Base-by-base conservation (phyloP, 768 basidiomycete genomes). In the Trametes gibbosa region DNA sequence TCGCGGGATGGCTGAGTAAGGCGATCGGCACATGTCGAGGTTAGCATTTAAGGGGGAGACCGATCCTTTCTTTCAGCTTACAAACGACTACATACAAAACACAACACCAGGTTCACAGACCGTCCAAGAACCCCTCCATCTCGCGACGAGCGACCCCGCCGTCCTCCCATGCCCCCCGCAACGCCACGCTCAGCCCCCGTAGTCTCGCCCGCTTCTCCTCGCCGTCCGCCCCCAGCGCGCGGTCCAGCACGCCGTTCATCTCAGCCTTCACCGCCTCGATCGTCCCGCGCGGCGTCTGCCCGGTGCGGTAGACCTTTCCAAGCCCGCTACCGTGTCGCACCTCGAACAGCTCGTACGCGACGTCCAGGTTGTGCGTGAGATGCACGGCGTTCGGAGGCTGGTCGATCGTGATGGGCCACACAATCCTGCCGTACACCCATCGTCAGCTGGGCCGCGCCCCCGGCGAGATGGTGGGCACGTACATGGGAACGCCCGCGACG, bases 261-360 rank as follows among this genome's bases (percentile, higher is more conserved):
- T 72, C 71, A 1, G n/a, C 46, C 17, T 54, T 42, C 17, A 69
- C 45, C 2, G 69, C 67, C 13, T 65, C 67, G n/a, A 66, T 7
- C 1, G 69, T 69, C 0, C 68, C 68, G n/a, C 59, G 50, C 5
- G 60, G 65, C 46, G 57, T 59, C n/a, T 61, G 49, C 1, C 63
- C 64, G 10, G 59, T 56, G 46, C 46, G 47, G 24, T 19, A 29
- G n/a, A 56, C 13, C 3, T 35, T 16, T 14, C 46, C 54, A 12
- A 25, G 47, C 6, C 65, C 65, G 6, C 56, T 62, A 25, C 69
- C 46, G 46, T 39, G 34, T 14, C 54, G 65, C 6, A 68, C 66
- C 48, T 71, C 66, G 40, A 69, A 45, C 1, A 71, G 63, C 62
- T 71, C 67, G 58, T 68, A 71, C 13, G 64, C 70, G 41, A 71